Percentiles rank a stretch among this genome's conserved stretches.
Evolutionary conservation across 1,284 basidiomycete species (phyloP).

Genomic region (Ustilago bromivora): DNA sequence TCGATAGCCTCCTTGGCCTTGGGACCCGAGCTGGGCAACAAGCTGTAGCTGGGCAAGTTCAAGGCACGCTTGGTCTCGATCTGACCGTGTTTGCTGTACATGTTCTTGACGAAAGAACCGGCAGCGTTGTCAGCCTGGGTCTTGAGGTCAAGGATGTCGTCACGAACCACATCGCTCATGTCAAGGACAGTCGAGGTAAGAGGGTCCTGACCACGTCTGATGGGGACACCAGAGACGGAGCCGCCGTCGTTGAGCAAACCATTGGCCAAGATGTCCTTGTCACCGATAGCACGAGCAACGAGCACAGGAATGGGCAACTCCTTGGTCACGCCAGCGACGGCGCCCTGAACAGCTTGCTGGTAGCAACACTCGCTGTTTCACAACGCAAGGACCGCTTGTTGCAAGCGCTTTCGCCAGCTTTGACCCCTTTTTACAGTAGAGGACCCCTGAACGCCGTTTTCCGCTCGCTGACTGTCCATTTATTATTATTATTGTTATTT

Average conservation of each 20-base stretch:
- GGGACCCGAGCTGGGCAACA: constrained; percentile 40
- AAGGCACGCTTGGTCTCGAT: constrained; percentile 20
- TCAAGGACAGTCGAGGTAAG: constrained; percentile 16
- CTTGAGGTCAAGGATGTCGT: constrained; percentile 31
- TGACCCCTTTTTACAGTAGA: background rate
- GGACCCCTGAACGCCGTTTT: constrained; percentile 1
- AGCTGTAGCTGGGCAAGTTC: constrained; percentile 20
- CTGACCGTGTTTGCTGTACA: constrained; percentile 39
- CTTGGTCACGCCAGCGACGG: constrained; percentile 13
- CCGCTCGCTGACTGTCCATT: background rate
- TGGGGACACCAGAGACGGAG: constrained; percentile 21
- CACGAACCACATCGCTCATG: constrained; percentile 27
- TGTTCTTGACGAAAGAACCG: constrained; percentile 44
- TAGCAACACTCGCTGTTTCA: constrained; percentile 10
- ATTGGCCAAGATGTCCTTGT: background rate
- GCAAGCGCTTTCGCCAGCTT: background rate
- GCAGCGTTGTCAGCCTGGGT: constrained; percentile 23
- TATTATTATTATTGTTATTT: background rate
- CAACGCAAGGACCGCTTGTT: constrained; percentile 2
- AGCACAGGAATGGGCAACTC: constrained; percentile 20
- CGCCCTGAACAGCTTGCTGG: constrained; percentile 10
- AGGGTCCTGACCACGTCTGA: constrained; percentile 30
- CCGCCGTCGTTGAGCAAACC: constrained; percentile 23
- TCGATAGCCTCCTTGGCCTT: constrained; percentile 18
- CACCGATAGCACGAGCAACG: background rate